Conservation (phyloP, 768 basidiomycete species). For the Rhodosporidiobolus odoratus region DNA sequence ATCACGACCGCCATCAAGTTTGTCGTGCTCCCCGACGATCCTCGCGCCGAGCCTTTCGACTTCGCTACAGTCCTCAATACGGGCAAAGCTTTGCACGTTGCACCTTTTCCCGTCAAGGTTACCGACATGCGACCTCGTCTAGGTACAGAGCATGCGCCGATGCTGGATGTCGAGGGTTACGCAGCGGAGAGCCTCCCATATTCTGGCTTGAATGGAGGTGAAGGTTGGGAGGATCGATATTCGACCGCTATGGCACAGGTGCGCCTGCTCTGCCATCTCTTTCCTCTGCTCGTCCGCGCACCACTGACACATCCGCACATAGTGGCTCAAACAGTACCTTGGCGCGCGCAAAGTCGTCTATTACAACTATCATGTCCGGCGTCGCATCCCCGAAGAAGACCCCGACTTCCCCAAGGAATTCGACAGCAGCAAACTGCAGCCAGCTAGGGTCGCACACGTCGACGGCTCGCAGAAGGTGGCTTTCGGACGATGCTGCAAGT, state of each 20-base stretch:
- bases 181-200: not conserved
- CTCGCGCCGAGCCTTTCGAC: not conserved
- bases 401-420: constrained; percentile 7
- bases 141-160: not conserved
- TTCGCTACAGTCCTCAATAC: constrained; percentile 9
- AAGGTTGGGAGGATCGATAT: constrained; percentile 9
- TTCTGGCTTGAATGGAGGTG: not conserved
- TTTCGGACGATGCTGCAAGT: not conserved
- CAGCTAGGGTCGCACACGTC: constrained; percentile 10
- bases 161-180: not conserved
- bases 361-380: constrained; percentile 12
- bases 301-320: no score
- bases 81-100: not conserved
- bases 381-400: not conserved
- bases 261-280: not conserved
- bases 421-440: constrained; percentile 1
- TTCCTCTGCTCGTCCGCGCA: not conserved
- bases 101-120: not conserved
- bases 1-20: not conserved
- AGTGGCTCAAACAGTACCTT: not conserved
- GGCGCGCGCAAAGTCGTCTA: constrained; percentile 1
- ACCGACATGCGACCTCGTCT: not conserved
- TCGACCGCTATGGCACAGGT: not conserved
- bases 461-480: not conserved
- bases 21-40: not conserved